Percentiles rank a stretch among this genome's conserved stretches.
Conservation (phyloP, 495 filamentous ascomycete genomes). For the Durotheca rogersii region DNA sequence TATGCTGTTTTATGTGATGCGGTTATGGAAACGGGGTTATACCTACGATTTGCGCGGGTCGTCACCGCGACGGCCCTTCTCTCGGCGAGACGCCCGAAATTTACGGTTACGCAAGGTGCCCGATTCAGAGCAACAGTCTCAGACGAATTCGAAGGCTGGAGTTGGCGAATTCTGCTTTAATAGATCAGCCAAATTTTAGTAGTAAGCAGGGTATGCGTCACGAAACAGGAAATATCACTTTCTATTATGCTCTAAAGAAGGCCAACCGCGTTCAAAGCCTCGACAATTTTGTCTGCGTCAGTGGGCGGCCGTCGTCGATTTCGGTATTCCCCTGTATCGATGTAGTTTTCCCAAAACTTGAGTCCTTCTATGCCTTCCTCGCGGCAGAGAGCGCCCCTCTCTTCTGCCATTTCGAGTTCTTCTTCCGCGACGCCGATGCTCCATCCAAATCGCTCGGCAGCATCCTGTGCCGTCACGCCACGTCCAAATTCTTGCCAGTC, state of each 20-base stretch:
- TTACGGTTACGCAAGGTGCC: too few species aligned
- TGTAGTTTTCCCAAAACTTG: slow-evolving; percentile 77
- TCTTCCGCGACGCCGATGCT: slow-evolving; percentile 96
- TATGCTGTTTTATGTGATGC: background rate
- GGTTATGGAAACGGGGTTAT: slow-evolving; percentile 10
- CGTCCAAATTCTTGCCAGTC: slow-evolving; percentile 75
- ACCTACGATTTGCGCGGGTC: slow-evolving; percentile 3
- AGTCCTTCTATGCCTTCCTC: slow-evolving; percentile 82
- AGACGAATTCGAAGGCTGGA: background rate
- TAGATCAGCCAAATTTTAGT: slow-evolving; percentile 4
- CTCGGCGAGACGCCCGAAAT: too few species aligned
- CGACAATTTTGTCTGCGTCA: slow-evolving; percentile 31
- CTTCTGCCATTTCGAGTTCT: slow-evolving; percentile 95
- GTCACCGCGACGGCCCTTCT: too few species aligned
- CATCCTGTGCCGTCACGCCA: slow-evolving; percentile 86
- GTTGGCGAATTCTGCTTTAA: background rate
- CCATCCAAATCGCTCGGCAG: slow-evolving; percentile 91
- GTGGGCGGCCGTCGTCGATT: slow-evolving; percentile 17
- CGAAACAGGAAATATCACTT: background rate
- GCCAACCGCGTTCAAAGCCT: slow-evolving; percentile 38
- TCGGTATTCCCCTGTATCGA: slow-evolving; percentile 44
- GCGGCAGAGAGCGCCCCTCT: slow-evolving; percentile 77
- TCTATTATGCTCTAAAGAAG: slow-evolving; percentile 37
- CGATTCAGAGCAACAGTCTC: too few species aligned
- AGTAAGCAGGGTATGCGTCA: background rate